Evolutionary conservation across 108 stramenopile genomes (phyloP), one percentile per base, ranked within the genome.

Genomic region (Skeletonema costatum): DNA sequence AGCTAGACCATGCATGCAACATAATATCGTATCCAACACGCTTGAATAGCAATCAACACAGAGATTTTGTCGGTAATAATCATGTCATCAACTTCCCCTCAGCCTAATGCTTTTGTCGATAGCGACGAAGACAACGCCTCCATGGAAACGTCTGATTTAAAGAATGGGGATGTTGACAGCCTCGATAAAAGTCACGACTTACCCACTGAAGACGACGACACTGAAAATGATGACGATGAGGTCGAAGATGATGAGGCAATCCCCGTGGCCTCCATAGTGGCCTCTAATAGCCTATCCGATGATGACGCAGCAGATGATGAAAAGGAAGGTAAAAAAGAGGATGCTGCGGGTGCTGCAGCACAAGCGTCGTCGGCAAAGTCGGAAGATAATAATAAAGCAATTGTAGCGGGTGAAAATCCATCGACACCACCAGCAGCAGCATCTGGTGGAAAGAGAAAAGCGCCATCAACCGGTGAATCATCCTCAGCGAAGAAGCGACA

Each of bases 231-330:
- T 41, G 64, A 41, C 10, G 30, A 29, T 21, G 38, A 63, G 2
- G 81, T 66, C 16, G 73, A 75, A 4, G 80, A 76, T 14, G 75
- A 77, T 3, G 32, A 66, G 36, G 38, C 66, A 32, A 51, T 73
- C 14, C 62, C 63, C 21, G 42, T 53, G 33, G 64, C 73, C 1
- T 30, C 42, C 29, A 56, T 56, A 56, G 53, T 56, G 7, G 53
- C 31, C 17, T n/a, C 63, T 39, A 33, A 36, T 1, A 31, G 64
- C 73, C 67, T 56, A 19, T 56, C 36, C 17, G 41, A 46, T 25
- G 65, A 66, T 14, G 63, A 61, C 13, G 58, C 31, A 8, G 66
- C 42, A 19, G 59, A 66, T 56, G 58, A 67, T 44, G 36, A 35
- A 29, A 41, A 60, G 29, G 42, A 72, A 32, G 62, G 56, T 0